phyloP scores from a whole-genome alignment of 2,329 filamentous ascomycete genomes.

The Colletotrichum sp. region DNA sequence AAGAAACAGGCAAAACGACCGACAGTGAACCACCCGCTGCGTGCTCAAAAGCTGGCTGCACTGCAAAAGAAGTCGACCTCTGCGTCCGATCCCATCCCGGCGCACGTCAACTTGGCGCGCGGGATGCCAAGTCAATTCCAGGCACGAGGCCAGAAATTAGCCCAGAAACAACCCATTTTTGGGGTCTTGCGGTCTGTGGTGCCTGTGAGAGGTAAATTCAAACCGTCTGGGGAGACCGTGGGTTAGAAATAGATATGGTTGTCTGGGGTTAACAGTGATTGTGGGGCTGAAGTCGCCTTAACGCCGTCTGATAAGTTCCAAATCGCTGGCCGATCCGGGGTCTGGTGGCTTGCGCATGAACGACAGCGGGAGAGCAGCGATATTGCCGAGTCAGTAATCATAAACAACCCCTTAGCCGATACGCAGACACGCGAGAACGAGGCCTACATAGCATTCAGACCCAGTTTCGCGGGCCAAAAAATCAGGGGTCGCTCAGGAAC shows the following conservation, averaged over 20 bases:
- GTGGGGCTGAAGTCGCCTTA: not conserved
- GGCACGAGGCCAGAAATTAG: not conserved
- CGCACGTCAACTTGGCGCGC: not conserved
- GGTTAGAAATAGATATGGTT: not conserved
- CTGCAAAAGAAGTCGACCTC: not conserved
- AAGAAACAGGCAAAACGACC: not conserved
- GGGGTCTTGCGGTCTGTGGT: not conserved
- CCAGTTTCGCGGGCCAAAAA: not conserved
- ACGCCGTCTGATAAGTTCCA: conserved; percentile 4
- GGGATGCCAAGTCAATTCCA: not conserved
- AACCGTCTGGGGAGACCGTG: not conserved
- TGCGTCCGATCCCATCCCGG: not conserved
- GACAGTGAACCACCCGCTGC: not conserved
- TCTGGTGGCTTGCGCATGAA: conserved; percentile 4
- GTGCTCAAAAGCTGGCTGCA: not conserved
- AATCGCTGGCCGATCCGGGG: not conserved
- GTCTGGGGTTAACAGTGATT: conserved; percentile 3
- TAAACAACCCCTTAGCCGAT: not conserved
- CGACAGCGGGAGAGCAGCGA: not conserved
- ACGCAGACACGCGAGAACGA: not conserved
- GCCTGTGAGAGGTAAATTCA: conserved; percentile 10
- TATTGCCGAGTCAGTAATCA: conserved; percentile 6
- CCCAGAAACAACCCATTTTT: not conserved
- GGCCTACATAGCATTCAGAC: not conserved
- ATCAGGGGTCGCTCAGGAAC: not conserved